Conservation (phyloP, 2,329 filamentous ascomycete species). For the Diaporthe sp. region DNA sequence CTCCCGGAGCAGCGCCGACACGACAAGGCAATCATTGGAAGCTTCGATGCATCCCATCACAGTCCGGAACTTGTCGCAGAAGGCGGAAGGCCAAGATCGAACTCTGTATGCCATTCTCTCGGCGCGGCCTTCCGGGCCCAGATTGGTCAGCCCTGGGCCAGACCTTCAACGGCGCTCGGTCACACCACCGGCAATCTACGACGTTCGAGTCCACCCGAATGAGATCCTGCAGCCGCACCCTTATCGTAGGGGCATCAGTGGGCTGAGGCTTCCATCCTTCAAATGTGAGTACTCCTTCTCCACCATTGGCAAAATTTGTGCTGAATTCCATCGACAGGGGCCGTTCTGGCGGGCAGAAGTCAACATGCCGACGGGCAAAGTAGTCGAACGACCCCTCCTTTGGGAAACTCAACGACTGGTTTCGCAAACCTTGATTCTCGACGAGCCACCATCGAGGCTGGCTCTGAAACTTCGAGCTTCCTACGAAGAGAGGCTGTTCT, state of each 20-base stretch:
- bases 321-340: constrained; percentile 10
- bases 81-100: no score
- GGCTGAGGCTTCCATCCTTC: constrained; percentile 31
- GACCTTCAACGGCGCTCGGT: not conserved
- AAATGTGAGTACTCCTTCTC: constrained; percentile 14
- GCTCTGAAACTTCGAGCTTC: constrained; percentile 54
- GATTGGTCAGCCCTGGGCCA: not conserved
- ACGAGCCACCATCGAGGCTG: constrained; percentile 38
- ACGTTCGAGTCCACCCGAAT: not conserved
- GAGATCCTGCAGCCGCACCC: not conserved
- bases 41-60: not conserved
- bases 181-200: not conserved
- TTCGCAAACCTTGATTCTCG: constrained; percentile 28
- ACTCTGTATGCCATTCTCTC: not conserved
- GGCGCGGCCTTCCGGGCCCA: not conserved
- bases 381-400: constrained; percentile 6
- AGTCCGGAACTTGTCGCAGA: not conserved
- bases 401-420: constrained; percentile 2
- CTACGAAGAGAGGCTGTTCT: constrained; percentile 54
- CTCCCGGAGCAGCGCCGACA: not conserved
- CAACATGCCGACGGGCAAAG: not conserved
- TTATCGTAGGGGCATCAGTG: constrained; percentile 11
- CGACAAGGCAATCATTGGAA: not conserved
- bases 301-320: not conserved
- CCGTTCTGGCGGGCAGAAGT: not conserved